Evolutionary conservation across 371 early-diverging fungal species (phyloP).

Genomic region (Basidiobolus heterosporus): DNA sequence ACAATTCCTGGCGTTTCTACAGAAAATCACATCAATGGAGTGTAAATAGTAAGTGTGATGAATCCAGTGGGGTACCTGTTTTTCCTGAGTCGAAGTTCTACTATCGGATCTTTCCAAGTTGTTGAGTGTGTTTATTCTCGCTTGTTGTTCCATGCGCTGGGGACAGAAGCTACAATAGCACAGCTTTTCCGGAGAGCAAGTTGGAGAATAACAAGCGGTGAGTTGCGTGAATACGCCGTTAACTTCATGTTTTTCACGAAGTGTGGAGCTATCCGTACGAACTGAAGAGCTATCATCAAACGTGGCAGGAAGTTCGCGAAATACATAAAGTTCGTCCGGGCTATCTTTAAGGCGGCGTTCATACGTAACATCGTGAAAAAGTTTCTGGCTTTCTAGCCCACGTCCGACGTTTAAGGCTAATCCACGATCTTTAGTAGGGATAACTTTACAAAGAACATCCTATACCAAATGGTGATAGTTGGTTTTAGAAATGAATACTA

Average conservation of each 20-base stretch:
- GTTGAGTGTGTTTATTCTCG: not conserved
- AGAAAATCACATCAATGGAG: not conserved
- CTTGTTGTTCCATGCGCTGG: constrained; percentile 38
- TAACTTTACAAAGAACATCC: constrained; percentile 52
- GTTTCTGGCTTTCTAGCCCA: constrained; percentile 69
- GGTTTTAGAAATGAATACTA: constrained; percentile 10
- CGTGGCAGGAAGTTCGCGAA: constrained; percentile 20
- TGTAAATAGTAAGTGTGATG: not conserved
- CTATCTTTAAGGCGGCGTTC: constrained; percentile 69
- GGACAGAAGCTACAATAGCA: constrained; percentile 81
- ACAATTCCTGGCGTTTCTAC: constrained; percentile 18
- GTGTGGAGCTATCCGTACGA: constrained; percentile 4
- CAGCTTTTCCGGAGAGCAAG: constrained; percentile 56
- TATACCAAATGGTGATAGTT: constrained; percentile 9
- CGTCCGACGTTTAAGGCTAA: constrained; percentile 67
- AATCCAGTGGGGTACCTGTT: not conserved
- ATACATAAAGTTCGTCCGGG: constrained; percentile 56
- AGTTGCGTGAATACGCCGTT: constrained; percentile 74
- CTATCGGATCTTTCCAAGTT: not conserved
- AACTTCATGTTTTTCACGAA: constrained; percentile 16
- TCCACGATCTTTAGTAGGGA: constrained; percentile 70
- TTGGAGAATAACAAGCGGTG: constrained; percentile 81
- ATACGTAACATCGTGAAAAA: constrained; percentile 80
- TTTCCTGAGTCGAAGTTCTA: constrained; percentile 1
- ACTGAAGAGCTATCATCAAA: constrained; percentile 13